Conservation (phyloP, 176 grass and related monocot genomes). For the Oryza glaberrima region DNA sequence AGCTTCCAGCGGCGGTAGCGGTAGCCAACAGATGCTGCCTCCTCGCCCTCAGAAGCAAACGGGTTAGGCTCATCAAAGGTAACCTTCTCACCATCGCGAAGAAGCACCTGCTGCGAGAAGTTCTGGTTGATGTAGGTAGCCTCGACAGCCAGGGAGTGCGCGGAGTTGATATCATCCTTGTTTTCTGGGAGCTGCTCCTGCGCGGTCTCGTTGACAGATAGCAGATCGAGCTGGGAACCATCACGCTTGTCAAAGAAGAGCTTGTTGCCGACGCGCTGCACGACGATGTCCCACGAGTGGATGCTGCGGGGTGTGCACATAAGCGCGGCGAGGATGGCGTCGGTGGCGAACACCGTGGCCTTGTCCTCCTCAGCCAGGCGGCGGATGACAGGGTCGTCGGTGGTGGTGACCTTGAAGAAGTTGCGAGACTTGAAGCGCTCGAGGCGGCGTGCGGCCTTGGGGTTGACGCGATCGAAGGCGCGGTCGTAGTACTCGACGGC, state of each 20-base stretch:
- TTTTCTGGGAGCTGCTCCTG: constrained; percentile 77
- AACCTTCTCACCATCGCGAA: constrained; percentile 69
- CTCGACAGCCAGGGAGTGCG: constrained; percentile 68
- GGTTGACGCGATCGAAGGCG: constrained; percentile 73
- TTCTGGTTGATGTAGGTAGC: constrained; percentile 94
- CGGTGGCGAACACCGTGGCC: constrained; percentile 77
- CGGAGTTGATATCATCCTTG: constrained; percentile 86
- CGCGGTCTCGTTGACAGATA: constrained; percentile 79
- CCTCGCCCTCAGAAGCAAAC: constrained; percentile 66
- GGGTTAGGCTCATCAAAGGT: constrained; percentile 85
- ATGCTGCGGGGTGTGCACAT: constrained; percentile 84
- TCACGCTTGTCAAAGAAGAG: constrained; percentile 93
- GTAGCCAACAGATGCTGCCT: constrained; percentile 71
- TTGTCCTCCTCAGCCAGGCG: constrained; percentile 81
- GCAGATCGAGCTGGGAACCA: constrained; percentile 73
- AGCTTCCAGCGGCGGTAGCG: constrained; percentile 87
- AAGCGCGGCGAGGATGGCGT: constrained; percentile 68
- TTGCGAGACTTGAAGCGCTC: constrained; percentile 85
- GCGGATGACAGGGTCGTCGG: constrained; percentile 83
- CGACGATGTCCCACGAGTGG: constrained; percentile 76
- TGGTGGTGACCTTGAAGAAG: constrained; percentile 81
- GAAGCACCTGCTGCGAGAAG: constrained; percentile 78
- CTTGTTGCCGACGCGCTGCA: constrained; percentile 89
- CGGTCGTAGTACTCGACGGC: constrained; percentile 77
- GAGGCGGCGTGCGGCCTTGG: constrained; percentile 71